A percentile compares a stretch with the other conserved stretches of the same genome.
These are phyloP conservation scores for Hemerocallis citrina DNA, from an alignment of 106 monocot genomes.

Conservation along the genomic window DNA sequence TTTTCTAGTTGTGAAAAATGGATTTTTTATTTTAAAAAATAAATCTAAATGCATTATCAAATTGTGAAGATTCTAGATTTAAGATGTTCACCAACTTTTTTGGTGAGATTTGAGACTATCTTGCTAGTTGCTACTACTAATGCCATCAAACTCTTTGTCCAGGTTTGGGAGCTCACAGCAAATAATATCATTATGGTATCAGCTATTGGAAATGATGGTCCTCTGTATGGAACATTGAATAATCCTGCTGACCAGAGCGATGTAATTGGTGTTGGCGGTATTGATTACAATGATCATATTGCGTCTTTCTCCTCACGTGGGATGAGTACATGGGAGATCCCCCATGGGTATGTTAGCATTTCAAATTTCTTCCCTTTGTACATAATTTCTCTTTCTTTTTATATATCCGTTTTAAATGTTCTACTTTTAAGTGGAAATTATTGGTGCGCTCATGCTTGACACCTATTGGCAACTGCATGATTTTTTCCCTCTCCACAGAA, in stretches of 20 bases:
- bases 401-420: too few species aligned
- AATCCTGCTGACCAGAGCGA: slow-evolving; percentile 99
- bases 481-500: too few species aligned
- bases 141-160: slow-evolving; percentile 9
- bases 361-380: background rate
- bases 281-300: slow-evolving; percentile 91
- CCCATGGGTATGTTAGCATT: slow-evolving; percentile 67
- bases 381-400: background rate
- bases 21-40: background rate
- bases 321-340: slow-evolving; percentile 99
- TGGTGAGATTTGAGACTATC: background rate
- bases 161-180: slow-evolving; percentile 99
- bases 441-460: too few species aligned
- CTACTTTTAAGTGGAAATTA: background rate
- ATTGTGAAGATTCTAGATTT: background rate
- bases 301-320: slow-evolving; percentile 99
- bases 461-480: too few species aligned
- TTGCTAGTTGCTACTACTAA: background rate
- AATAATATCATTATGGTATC: slow-evolving; percentile 99
- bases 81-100: background rate
- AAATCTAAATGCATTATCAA: background rate
- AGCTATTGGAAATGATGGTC: slow-evolving; percentile 99
- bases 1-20: background rate
- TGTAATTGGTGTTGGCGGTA: slow-evolving; percentile 99
- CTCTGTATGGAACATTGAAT: slow-evolving; percentile 94